Conservation (phyloP, 1,284 basidiomycete genomes). For the Irpex lacteus region DNA sequence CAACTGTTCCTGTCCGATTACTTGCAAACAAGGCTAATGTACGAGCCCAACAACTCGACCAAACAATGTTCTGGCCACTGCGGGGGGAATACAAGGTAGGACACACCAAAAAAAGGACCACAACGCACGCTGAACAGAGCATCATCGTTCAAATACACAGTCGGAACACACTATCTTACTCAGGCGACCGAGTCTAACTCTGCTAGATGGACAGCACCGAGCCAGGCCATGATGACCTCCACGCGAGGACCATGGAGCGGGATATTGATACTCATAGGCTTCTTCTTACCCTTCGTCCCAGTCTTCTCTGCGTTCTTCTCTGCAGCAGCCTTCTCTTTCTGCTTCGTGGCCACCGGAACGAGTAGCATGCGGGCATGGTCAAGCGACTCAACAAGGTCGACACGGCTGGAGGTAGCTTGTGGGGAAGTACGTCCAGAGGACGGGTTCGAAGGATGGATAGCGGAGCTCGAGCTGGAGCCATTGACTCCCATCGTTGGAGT, state of each 20-base stretch:
- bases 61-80: too few species aligned
- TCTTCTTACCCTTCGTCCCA: conserved; percentile 44
- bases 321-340: conserved; percentile 47
- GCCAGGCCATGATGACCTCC: conserved; percentile 78
- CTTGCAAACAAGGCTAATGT: too few species aligned
- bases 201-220: conserved; percentile 71
- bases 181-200: conserved; percentile 55
- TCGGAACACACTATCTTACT: conserved; percentile 5
- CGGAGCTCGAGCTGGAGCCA: conserved; percentile 22
- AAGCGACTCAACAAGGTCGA: conserved; percentile 44
- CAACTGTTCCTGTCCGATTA: too few species aligned
- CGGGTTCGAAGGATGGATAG: conserved; percentile 16
- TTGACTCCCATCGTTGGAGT: conserved; percentile 20
- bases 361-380: conserved; percentile 68
- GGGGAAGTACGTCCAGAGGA: conserved; percentile 19
- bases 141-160: too few species aligned
- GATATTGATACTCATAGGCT: conserved; percentile 67
- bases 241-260: conserved; percentile 80
- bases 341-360: conserved; percentile 59
- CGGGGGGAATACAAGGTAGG: too few species aligned
- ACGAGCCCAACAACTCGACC: too few species aligned
- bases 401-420: conserved; percentile 20
- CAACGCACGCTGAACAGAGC: too few species aligned
- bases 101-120: too few species aligned
- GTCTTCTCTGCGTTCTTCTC: conserved; percentile 41